Evolutionary conservation across 2,329 filamentous ascomycete genomes (phyloP).

Genomic region (Calonectria ilicicola): DNA sequence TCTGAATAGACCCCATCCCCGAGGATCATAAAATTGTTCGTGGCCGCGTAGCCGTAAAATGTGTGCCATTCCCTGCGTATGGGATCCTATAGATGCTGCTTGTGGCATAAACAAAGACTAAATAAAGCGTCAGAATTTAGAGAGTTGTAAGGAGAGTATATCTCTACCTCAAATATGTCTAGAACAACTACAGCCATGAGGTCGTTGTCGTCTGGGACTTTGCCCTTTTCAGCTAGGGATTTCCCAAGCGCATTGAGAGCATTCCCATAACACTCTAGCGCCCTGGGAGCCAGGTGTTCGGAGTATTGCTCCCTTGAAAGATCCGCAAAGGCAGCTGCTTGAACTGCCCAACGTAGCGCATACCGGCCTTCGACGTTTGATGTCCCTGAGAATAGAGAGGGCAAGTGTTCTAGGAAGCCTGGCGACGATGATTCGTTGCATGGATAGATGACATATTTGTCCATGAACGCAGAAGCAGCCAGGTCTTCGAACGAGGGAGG

Average conservation of each 20-base stretch:
- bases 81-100: slow-evolving; percentile 40
- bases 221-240: slow-evolving; percentile 45
- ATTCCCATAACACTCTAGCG: slow-evolving; percentile 50
- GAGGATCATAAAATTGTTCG: slow-evolving; percentile 48
- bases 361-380: slow-evolving; percentile 51
- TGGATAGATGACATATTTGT: slow-evolving; percentile 54
- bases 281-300: slow-evolving; percentile 37
- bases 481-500: slow-evolving; percentile 39
- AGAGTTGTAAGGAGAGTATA: no score
- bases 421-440: slow-evolving; percentile 49
- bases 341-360: slow-evolving; percentile 53
- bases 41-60: slow-evolving; percentile 51
- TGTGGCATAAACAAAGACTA: slow-evolving; percentile 50
- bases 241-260: slow-evolving; percentile 49
- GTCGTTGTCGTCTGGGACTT: slow-evolving; percentile 52
- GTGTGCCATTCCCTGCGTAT: slow-evolving; percentile 55
- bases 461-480: slow-evolving; percentile 48
- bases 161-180: slow-evolving; percentile 55
- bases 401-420: slow-evolving; percentile 54
- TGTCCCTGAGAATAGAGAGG: slow-evolving; percentile 52
- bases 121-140: not conserved
- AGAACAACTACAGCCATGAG: slow-evolving; percentile 55
- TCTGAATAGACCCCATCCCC: slow-evolving; percentile 54
- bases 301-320: slow-evolving; percentile 41
- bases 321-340: slow-evolving; percentile 51